Conservation (phyloP, 495 filamentous ascomycete species). For the Podospora didyma region DNA sequence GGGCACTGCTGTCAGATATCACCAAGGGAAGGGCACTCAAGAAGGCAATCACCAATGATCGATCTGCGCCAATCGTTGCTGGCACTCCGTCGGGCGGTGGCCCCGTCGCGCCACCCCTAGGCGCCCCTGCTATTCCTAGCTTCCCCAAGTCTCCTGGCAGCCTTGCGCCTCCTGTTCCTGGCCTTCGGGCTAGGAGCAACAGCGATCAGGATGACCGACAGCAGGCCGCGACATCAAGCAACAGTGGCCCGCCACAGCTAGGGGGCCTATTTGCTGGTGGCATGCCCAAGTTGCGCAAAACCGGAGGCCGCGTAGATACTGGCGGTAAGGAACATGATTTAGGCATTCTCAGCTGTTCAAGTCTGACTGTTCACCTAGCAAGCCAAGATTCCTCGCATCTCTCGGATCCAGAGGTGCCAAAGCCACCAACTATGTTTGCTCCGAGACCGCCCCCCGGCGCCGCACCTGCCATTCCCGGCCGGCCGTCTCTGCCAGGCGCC, state of each 20-base stretch:
- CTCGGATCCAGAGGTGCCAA: slow-evolving; percentile 72
- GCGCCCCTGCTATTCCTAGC: slow-evolving; percentile 80
- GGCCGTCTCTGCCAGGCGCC: slow-evolving; percentile 28
- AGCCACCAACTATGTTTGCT: slow-evolving; percentile 54
- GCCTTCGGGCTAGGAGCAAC: slow-evolving; percentile 71
- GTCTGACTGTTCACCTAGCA: slow-evolving; percentile 46
- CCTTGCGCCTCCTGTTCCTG: slow-evolving; percentile 75
- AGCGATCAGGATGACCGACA: slow-evolving; percentile 61
- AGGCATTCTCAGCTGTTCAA: background rate
- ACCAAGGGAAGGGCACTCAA: slow-evolving; percentile 74
- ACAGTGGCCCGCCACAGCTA: slow-evolving; percentile 70
- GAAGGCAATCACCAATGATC: slow-evolving; percentile 91
- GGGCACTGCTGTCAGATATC: slow-evolving; percentile 87
- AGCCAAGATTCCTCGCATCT: slow-evolving; percentile 70
- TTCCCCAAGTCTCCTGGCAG: slow-evolving; percentile 53
- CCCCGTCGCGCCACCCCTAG: slow-evolving; percentile 47
- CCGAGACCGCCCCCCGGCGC: slow-evolving; percentile 58
- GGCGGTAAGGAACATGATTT: slow-evolving; percentile 50
- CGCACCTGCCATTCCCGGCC: slow-evolving; percentile 59
- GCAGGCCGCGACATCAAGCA: slow-evolving; percentile 28
- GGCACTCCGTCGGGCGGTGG: slow-evolving; percentile 46
- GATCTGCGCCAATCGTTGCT: slow-evolving; percentile 74
- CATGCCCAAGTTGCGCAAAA: slow-evolving; percentile 90
- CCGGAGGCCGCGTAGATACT: slow-evolving; percentile 80
- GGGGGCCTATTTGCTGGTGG: slow-evolving; percentile 89